Conservation (phyloP, 2,329 filamentous ascomycete species). For the Claviceps paspali region DNA sequence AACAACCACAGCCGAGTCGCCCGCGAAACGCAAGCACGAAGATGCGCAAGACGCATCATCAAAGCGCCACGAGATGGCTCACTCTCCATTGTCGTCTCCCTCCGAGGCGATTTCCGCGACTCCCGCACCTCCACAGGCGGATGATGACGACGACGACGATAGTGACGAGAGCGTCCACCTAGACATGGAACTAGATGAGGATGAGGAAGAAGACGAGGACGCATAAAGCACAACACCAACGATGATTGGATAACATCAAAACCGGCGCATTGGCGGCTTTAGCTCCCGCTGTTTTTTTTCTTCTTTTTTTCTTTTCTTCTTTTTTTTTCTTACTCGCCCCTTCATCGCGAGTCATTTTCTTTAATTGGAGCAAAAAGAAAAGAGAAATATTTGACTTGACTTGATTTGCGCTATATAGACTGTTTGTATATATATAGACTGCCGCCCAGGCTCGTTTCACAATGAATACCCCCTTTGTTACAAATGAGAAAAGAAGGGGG, state of each 20-base stretch:
- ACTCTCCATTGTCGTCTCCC: constrained; percentile 4
- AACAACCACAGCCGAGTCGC: constrained; percentile 13
- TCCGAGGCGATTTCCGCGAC: constrained; percentile 10
- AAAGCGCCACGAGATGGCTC: constrained; percentile 27
- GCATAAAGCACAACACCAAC: too few species aligned
- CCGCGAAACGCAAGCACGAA: constrained; percentile 25
- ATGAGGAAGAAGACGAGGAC: constrained; percentile 30
- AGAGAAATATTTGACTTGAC: too few species aligned
- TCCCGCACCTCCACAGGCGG: constrained; percentile 11
- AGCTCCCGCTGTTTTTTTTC: too few species aligned
- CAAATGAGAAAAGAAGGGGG: neutral
- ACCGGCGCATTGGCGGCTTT: too few species aligned
- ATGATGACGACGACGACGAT: constrained; percentile 24
- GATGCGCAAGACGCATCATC: constrained; percentile 18
- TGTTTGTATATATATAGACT: neutral
- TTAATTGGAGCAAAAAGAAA: neutral
- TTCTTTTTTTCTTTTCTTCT: too few species aligned
- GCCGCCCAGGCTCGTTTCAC: neutral
- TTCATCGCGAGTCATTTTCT: too few species aligned
- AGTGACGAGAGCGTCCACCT: constrained; percentile 41
- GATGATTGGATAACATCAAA: too few species aligned
- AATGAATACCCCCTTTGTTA: neutral
- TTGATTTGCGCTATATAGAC: neutral
- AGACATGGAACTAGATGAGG: constrained; percentile 43
- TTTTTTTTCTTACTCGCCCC: too few species aligned